These are phyloP conservation scores for Fraxinus albicans DNA, from an alignment of 305 asterid genomes.

Conservation along the genomic window DNA sequence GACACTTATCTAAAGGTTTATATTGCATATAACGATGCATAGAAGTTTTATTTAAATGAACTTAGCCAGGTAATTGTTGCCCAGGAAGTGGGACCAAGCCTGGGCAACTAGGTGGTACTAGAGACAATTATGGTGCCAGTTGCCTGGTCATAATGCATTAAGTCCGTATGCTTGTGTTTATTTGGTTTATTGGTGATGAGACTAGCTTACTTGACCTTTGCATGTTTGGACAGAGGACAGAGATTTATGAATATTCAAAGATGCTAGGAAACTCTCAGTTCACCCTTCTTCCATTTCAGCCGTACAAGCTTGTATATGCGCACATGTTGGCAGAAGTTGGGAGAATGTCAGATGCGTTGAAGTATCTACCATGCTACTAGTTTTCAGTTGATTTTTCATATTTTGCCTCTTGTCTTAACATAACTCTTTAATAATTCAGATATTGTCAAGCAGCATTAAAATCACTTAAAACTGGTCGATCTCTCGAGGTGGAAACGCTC, in stretches of 20 bases:
- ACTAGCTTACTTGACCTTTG: constrained; percentile 31
- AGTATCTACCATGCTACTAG: constrained; percentile 47
- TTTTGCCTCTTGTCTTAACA: constrained; percentile 24
- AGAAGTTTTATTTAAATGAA: not conserved
- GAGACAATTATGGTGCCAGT: constrained; percentile 4
- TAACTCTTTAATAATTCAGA: constrained; percentile 37
- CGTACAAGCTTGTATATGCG: constrained; percentile 91
- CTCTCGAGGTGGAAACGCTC: constrained; percentile 64
- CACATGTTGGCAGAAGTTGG: constrained; percentile 98
- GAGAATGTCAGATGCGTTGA: constrained; percentile 79
- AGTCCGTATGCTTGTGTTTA: not conserved
- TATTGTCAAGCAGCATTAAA: constrained; percentile 76
- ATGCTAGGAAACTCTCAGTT: constrained; percentile 92
- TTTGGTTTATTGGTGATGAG: constrained; percentile 16
- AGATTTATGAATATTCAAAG: constrained; percentile 81
- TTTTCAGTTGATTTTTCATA: constrained; percentile 13
- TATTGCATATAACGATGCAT: not conserved
- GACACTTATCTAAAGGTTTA: not conserved
- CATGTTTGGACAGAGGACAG: constrained; percentile 70
- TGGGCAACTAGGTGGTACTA: constrained; percentile 2
- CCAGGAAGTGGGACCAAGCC: constrained; percentile 23
- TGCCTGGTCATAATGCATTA: constrained; percentile 6
- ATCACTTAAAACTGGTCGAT: constrained; percentile 74
- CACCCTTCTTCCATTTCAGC: constrained; percentile 85
- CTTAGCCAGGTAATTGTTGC: not conserved